Base-by-base conservation (phyloP, 768 basidiomycete genomes). In the Suillus fuscotomentosus region DNA sequence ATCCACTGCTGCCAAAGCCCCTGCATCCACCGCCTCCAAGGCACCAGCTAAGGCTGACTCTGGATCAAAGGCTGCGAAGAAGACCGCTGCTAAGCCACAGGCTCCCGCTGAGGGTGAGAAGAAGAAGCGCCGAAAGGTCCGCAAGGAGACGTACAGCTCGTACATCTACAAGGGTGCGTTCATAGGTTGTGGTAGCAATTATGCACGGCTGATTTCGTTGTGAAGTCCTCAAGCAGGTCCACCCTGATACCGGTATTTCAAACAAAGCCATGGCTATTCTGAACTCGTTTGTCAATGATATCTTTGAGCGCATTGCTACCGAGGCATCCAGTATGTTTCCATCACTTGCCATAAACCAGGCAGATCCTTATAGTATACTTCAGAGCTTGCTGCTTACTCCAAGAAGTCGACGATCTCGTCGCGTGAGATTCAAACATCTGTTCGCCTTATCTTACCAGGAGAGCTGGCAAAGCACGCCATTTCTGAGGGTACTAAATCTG, bases 341-440 rank as follows among this genome's bases (percentile, higher is more conserved):
- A 31, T 36, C 9, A 3, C 0, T 38, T 5, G 10, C 56, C 10
- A 55, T n/a, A 15, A 34, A 39, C 31, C 31, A 38, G 31, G 31
- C 31, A 31, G 45, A n/a, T 34, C 17, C 55, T 65, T 34, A 61
- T 38, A 27, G 3, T 9, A 15, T n/a, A 20, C 64, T 2, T 5
- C 65, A 88, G 86, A 92, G 78, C 88, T 94, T 68, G 92, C 92
- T 8, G 84, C 88, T 7, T 93, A 94, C 80, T 91, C 91, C 67
- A 92, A 93, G 85, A 92, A 92, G 81, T 92, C 91, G 3, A 94
- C 92, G 17, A 93, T 94, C 76, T 93, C 92, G n/a, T 92, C 90
- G 50, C 90, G 92, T 60, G 92, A 94, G 78, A 94, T 94, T 73
- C 92, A 94, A 79, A 94, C 92, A 1, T 83, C 87, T 42, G 92